Conservation (phyloP, 1,284 basidiomycete genomes). For the Moesziomyces sp. region DNA sequence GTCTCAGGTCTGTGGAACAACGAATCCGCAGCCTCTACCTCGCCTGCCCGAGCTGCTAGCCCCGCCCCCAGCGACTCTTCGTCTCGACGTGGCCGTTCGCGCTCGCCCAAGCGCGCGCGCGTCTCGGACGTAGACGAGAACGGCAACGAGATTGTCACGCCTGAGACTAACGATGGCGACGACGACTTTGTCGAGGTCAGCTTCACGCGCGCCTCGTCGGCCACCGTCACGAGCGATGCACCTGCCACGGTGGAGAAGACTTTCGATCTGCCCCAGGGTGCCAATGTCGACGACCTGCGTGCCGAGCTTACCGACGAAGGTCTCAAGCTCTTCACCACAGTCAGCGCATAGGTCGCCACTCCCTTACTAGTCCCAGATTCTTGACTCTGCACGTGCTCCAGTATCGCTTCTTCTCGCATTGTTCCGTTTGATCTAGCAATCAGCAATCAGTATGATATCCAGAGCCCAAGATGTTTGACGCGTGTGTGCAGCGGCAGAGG, state of each 20-base stretch:
- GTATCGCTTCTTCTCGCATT: conserved; percentile 1
- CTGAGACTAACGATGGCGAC: conserved; percentile 22
- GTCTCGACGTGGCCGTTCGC: conserved; percentile 38
- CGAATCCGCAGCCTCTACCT: conserved; percentile 6
- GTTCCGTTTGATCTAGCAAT: neutral
- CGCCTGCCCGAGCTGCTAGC: conserved; percentile 26
- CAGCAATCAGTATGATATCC: neutral
- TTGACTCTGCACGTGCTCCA: conserved; percentile 5
- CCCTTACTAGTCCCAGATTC: neutral
- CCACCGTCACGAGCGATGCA: neutral
- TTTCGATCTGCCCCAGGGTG: conserved; percentile 36
- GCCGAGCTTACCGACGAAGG: conserved; percentile 45
- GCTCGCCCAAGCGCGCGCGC: conserved; percentile 48
- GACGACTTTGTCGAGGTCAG: conserved; percentile 49
- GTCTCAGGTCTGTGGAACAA: conserved; percentile 51
- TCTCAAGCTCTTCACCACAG: conserved; percentile 46
- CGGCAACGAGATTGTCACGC: conserved; percentile 44
- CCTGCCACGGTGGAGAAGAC: conserved; percentile 25
- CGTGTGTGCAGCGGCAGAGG: neutral
- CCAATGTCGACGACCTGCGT: conserved; percentile 35
- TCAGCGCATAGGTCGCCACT: conserved; percentile 14
- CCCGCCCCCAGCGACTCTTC: conserved; percentile 37
- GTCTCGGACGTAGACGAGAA: conserved; percentile 53
- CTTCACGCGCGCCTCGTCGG: conserved; percentile 18
- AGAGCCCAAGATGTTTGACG: neutral